Percentiles rank a stretch among this genome's conserved stretches.
Conservation (phyloP, 176 grass and related monocot species). For the Miscanthus lutarioriparius region DNA sequence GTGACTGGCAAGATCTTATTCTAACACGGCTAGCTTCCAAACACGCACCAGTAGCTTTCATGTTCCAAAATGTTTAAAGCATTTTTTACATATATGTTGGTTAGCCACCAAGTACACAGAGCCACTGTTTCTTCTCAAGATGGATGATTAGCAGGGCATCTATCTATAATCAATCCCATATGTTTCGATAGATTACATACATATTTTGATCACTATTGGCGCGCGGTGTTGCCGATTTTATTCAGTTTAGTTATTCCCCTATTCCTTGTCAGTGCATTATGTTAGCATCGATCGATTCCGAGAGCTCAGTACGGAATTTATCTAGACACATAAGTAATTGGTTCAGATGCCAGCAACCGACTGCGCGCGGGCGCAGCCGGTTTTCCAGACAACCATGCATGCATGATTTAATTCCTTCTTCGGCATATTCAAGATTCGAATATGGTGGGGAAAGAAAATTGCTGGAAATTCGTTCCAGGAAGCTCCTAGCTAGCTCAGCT, state of each 20-base stretch:
- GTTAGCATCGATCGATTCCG: neutral
- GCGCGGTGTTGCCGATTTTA: neutral
- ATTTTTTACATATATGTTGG: neutral
- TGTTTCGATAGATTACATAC: neutral
- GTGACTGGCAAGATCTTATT: conserved; percentile 12
- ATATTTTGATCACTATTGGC: neutral
- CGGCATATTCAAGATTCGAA: conserved; percentile 2
- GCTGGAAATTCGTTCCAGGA: neutral
- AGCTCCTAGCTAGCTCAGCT: neutral
- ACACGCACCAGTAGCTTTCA: conserved; percentile 10
- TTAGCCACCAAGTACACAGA: neutral
- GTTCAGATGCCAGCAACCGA: neutral
- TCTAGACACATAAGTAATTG: neutral
- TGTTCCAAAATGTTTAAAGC: neutral
- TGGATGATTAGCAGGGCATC: conserved; percentile 1
- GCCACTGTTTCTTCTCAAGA: neutral
- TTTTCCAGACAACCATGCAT: neutral
- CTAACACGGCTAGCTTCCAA: neutral
- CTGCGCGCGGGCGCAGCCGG: neutral
- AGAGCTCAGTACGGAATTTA: neutral
- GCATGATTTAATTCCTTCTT: neutral
- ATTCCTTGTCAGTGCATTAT: neutral
- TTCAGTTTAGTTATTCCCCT: neutral
- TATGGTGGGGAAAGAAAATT: neutral
- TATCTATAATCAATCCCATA: neutral